phyloP scores from a whole-genome alignment of 768 basidiomycete genomes.

The Russula brevipes region DNA sequence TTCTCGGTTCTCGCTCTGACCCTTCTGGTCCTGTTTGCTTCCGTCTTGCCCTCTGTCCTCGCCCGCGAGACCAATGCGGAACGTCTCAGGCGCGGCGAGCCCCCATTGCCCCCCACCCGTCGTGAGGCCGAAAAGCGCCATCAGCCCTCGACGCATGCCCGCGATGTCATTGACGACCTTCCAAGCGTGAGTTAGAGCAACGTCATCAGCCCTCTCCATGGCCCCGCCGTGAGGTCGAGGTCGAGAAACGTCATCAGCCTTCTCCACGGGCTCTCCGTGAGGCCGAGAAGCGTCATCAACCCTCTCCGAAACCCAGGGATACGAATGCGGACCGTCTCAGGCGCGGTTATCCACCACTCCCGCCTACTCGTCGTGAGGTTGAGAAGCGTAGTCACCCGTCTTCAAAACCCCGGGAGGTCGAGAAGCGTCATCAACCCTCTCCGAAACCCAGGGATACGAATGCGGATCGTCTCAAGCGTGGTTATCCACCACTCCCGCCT shows the following conservation, averaged over 20 bases:
- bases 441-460: not conserved
- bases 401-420: too few species aligned
- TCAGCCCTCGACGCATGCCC: not conserved
- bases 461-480: conserved; percentile 10
- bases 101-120: not conserved
- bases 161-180: too few species aligned
- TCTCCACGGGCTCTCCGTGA: too few species aligned
- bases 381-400: not conserved
- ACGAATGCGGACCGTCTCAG: conserved; percentile 11
- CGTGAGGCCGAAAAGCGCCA: not conserved
- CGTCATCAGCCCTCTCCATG: too few species aligned
- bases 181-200: too few species aligned
- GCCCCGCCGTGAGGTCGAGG: not conserved
- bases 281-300: too few species aligned
- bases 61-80: conserved; percentile 10
- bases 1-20: not conserved
- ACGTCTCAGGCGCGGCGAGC: conserved; percentile 1
- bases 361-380: not conserved
- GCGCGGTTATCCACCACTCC: conserved; percentile 11
- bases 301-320: not conserved
- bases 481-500: conserved; percentile 8
- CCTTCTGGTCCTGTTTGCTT: not conserved
- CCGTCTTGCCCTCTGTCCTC: not conserved
- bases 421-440: too few species aligned
- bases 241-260: not conserved